Evolutionary conservation across 148 eudicot genomes (phyloP), one percentile per base, ranked within the genome.

Genomic region (Cornus controversa): DNA sequence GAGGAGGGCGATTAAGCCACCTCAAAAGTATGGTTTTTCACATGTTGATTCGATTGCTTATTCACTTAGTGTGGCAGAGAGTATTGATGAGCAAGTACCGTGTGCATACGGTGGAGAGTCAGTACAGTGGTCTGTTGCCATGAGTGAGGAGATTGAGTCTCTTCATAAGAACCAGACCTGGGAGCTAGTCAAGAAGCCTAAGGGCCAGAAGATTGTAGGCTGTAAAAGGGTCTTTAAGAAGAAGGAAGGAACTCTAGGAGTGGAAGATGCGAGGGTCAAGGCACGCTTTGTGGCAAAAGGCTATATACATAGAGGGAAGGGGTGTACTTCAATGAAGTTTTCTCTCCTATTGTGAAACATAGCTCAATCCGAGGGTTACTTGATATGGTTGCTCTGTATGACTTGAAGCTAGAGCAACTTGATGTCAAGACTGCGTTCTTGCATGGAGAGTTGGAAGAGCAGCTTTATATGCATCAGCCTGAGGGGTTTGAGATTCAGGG

Each of bases 281-380:
- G 62, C 71, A 9, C 28, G 23, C 10, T 40, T 71, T 11, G 68
- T 74, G 1, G 50, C 50, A 0, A 74, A 74, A n/a, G n/a, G 18
- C 53, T 53, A 28, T 74, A 20, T 16, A 31, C 11, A 10, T 31
- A 34, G 6, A 63, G 16, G 0, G 18, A 29, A 27, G 34, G 67
- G 14, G 47, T 79, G 5, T 54, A 79, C 28, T 79, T 65, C 65
- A 66, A 79, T 67, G 77, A 79, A 8, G 25, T 78, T 0, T 78
- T 72, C 23, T 69, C 74, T 6, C 67, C n/a, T 0, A 57, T 78
- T 24, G 76, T 72, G 2, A 65, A 67, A 11, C 77, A 79, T 10
- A 66, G 18, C 2, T 80, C 34, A 29, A 29, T 29, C 34, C 34
- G 34, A 29, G 34, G 1, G 34, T 18, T 74, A 6, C 31, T 75